phyloP scores from a whole-genome alignment of 345 rosid species.

The Clausena lansium region DNA sequence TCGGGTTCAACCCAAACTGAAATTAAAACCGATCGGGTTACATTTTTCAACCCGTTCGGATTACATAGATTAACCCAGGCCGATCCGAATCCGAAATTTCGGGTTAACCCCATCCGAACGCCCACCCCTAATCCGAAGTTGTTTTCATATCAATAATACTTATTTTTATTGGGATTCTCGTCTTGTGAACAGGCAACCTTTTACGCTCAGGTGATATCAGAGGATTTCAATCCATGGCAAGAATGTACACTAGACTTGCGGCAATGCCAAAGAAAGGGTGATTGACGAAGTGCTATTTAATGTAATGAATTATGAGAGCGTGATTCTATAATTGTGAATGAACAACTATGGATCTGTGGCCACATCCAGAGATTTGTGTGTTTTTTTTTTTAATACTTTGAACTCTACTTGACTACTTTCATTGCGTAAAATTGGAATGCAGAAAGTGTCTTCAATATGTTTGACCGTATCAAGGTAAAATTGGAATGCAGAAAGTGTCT shows the following conservation, averaged over 20 bases:
- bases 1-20: too few species aligned
- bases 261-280: slow-evolving; percentile 94
- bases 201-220: slow-evolving; percentile 86
- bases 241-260: slow-evolving; percentile 86
- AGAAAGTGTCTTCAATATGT: neutral
- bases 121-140: too few species aligned
- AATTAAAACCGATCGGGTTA: too few species aligned
- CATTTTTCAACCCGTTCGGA: too few species aligned
- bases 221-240: slow-evolving; percentile 96
- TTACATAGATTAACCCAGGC: too few species aligned
- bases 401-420: neutral
- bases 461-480: neutral
- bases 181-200: slow-evolving; percentile 64
- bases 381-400: neutral
- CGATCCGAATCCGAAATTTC: too few species aligned
- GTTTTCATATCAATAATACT: neutral
- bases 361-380: neutral
- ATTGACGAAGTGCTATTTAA: neutral
- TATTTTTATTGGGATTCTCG: neutral
- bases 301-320: neutral
- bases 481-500: neutral
- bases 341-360: neutral
- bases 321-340: neutral
- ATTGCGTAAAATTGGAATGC: neutral
- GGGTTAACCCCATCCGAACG: too few species aligned